Base-by-base conservation (phyloP, 2,329 filamentous ascomycete species). In the Pseudocercospora fijiensis region DNA sequence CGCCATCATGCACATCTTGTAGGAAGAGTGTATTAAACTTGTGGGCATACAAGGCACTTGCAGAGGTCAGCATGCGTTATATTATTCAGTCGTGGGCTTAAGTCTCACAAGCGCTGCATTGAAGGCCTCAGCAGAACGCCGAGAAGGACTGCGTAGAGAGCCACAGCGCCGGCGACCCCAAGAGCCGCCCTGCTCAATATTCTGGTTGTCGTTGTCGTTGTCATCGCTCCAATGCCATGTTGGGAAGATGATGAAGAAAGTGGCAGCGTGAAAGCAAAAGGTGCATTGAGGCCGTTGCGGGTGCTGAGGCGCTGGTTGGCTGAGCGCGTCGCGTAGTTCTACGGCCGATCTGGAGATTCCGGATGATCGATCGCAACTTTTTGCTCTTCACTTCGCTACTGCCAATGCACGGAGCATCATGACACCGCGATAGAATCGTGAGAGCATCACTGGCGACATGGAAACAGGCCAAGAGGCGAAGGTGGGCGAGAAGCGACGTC, bases 21-120 rank as follows among this genome's bases (percentile, higher is more conserved):
- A 68, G 85, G 86, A 92, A 75, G 84, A 86, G 2, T 85, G 82
- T 2, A 88, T 89, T 88, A 69, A 96, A 76, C 66, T 89, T 90
- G 77, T 98, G 89, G 27, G 89, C 88, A 75, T 98, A 99, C 5
- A 97, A 77, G 24, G 90, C 88, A 74, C 92, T 96, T 24, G 24
- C 26, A 9, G 8, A 1, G 7, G 49, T 53, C 49, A 53, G 49
- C 49, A n/a, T 27, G 10, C 18, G 24, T 52, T 4, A 28, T 28
- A 2, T 47, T 9, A 11, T 22, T n/a, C 24, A n/a, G 9, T 11
- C 16, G 49, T 26, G 4, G 20, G 24, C 45, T 2, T 27, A 16
- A 61, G 20, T 77, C 88, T 79, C 82, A 96, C 92, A 93, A 87
- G 79, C 90, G 84, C 76, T 98, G 94, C 58, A 96, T 80, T 70